Evolutionary conservation across 2,329 filamentous ascomycete genomes (phyloP).

Genomic region (Nemania serpens): DNA sequence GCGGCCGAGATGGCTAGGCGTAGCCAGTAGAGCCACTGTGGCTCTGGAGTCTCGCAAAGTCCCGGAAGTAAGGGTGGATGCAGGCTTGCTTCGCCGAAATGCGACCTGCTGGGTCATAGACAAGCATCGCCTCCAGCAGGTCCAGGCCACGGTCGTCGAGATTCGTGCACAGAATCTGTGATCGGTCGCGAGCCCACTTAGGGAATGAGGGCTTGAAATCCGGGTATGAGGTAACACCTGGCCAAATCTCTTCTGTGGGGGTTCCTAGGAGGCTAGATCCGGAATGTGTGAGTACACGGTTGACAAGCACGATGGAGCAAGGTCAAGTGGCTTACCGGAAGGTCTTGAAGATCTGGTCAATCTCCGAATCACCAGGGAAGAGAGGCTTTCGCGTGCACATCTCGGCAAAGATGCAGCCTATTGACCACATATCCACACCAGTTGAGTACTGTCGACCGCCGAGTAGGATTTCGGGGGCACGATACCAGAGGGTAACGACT

Average conservation of each 20-base stretch:
- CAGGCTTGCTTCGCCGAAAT: constrained; percentile 90
- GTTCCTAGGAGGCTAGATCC: constrained; percentile 72
- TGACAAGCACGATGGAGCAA: not conserved
- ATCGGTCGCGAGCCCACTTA: constrained; percentile 79
- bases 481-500: constrained; percentile 94
- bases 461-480: constrained; percentile 85
- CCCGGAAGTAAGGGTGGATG: constrained; percentile 79
- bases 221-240: constrained; percentile 90
- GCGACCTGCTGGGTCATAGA: constrained; percentile 84
- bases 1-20: constrained; percentile 14
- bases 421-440: constrained; percentile 95
- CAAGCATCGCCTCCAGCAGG: constrained; percentile 71
- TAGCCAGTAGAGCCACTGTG: constrained; percentile 33
- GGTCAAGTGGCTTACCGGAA: constrained; percentile 68
- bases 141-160: constrained; percentile 75
- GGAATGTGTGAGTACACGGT: constrained; percentile 6
- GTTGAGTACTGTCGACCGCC: constrained; percentile 92
- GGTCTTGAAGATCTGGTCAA: constrained; percentile 93
- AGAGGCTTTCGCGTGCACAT: constrained; percentile 94
- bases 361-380: constrained; percentile 91
- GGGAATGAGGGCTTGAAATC: constrained; percentile 93
- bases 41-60: constrained; percentile 34
- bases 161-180: constrained; percentile 68
- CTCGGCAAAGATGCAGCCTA: constrained; percentile 92
- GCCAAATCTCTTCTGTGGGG: constrained; percentile 81